phyloP scores from a whole-genome alignment of 768 basidiomycete genomes.

The Mycena venus region DNA sequence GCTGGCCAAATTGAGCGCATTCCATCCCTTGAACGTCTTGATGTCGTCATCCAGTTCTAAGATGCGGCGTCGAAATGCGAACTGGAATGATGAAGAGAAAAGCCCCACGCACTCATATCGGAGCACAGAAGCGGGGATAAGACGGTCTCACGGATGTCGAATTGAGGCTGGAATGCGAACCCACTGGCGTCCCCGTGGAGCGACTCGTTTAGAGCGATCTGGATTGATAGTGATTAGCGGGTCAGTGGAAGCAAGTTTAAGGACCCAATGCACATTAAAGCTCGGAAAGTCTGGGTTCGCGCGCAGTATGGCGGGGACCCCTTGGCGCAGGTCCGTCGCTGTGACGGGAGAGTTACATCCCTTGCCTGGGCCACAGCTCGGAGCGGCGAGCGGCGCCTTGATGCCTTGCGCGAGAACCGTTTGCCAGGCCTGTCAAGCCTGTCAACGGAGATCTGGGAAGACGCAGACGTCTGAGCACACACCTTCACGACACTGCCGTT shows the following conservation, averaged over 20 bases:
- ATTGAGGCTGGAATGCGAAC: conserved; percentile 6
- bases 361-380: not conserved
- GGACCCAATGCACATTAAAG: not conserved
- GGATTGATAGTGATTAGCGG: not conserved
- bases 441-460: too few species aligned
- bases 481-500: conserved; percentile 27
- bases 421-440: conserved; percentile 14
- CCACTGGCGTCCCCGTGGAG: conserved; percentile 22
- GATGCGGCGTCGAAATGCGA: not conserved
- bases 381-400: not conserved
- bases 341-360: conserved; percentile 16
- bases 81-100: not conserved
- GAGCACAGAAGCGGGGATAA: conserved; percentile 19
- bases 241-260: not conserved
- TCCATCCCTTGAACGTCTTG: conserved; percentile 14
- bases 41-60: not conserved
- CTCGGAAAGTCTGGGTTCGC: not conserved
- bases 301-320: not conserved
- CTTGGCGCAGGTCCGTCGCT: conserved; percentile 1
- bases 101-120: conserved; percentile 12
- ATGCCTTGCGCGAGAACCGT: not conserved
- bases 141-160: conserved; percentile 17
- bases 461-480: not conserved
- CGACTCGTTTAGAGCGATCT: not conserved
- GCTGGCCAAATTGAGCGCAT: not conserved